Evolutionary conservation across 345 rosid species (phyloP).

Genomic region (Citrus cavaleriei): DNA sequence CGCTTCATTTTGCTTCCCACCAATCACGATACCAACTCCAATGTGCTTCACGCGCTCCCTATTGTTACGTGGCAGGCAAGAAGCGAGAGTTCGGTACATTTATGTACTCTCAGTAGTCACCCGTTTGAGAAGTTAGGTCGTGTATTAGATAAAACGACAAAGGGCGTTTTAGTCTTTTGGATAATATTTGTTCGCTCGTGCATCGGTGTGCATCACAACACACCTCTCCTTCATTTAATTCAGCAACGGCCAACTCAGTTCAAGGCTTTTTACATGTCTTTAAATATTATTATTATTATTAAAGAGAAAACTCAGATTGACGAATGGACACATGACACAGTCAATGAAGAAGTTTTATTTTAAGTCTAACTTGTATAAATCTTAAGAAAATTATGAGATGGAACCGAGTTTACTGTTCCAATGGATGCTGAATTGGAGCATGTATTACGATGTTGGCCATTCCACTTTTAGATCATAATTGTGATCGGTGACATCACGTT

Average conservation of each 20-base stretch:
- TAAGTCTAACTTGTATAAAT: too few species aligned
- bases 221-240: background rate
- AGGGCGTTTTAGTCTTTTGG: background rate
- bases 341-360: too few species aligned
- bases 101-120: background rate
- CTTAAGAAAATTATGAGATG: background rate
- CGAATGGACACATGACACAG: too few species aligned
- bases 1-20: background rate
- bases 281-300: too few species aligned
- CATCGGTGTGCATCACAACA: background rate
- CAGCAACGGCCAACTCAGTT: background rate
- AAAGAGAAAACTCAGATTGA: too few species aligned
- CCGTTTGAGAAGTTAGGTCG: background rate
- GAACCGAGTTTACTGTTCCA: background rate
- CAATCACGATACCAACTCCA: background rate
- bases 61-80: background rate
- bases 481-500: background rate
- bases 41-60: background rate
- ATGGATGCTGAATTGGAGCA: background rate
- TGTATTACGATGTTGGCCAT: background rate
- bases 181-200: too few species aligned
- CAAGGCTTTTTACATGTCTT: background rate
- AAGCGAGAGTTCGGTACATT: background rate
- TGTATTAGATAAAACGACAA: background rate
- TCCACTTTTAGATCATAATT: background rate